Evolutionary conservation across 192 early-diverging fungal genomes (phyloP), one percentile per base, ranked within the genome.

Genomic region (Coemansia aciculifera): DNA sequence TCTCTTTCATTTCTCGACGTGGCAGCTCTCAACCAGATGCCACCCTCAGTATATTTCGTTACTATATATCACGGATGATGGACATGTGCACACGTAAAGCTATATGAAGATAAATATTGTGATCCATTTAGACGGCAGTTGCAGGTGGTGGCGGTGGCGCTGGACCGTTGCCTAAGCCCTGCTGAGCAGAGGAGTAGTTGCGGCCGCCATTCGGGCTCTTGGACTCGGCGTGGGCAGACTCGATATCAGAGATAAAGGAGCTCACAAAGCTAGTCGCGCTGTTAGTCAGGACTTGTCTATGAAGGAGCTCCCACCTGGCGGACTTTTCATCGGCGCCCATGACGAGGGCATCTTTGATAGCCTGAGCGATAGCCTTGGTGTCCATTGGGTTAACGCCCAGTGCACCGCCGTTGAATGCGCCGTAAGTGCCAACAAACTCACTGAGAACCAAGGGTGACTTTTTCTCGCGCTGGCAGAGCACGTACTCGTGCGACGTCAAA

Each of bases 371-470:
- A 54, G 95, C 94, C 77, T 82, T 71, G 48, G 90, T 93, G 77
- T 99, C 95, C 96, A 95, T 98, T 19, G 97, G 97, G 75, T 99
- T 99, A n/a, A 99, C 92, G 13, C 93, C 84, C 21, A 94, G 75
- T 37, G 91, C 91, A 2, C 86, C 89, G 21, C 91, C 92, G 43
- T 92, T 90, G 31, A 97, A 87, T 12, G 90, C 89, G 49, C 96
- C 95, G 62, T 94, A 95, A 0, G 96, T 97, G 37, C 97, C 97
- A 21, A 95, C 93, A 86, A 99, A 99, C 87, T 99, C 97, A 71
- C 93, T 95, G 10, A 99, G 85, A 57, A 99, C 90, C 66, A 98
- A 79, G 8, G 94, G 91, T 21, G 89, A 89, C 59, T 89, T 84
- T 44, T 88, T 91, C 52, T 90, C 90, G 59, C 91, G 87, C 71